A percentile compares a stretch with the other conserved stretches of the same genome.
Conservation (phyloP, 225 moss, liverwort and hornwort genomes). For the Marchantia polymorpha region DNA sequence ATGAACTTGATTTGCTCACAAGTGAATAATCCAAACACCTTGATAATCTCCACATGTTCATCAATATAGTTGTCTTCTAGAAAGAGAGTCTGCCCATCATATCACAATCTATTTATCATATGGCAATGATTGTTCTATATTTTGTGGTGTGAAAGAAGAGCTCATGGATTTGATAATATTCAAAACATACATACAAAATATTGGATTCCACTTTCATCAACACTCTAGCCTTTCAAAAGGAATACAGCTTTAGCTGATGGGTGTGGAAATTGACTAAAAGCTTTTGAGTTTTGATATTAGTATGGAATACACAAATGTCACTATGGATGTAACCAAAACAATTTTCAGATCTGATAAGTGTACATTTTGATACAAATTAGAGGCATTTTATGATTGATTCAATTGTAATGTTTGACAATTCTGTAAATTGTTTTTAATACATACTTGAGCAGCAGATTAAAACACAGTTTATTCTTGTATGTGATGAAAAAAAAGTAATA, state of each 20-base stretch:
- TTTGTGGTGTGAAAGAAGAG: too few relatives aligned
- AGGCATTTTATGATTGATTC: slow-evolving; percentile 61
- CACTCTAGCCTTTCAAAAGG: slow-evolving; percentile 59
- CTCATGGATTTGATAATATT: too few relatives aligned
- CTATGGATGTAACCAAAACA: slow-evolving; percentile 42
- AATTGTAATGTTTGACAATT: slow-evolving; percentile 58
- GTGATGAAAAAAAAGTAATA: slow-evolving; percentile 98
- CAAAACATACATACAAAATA: too few relatives aligned
- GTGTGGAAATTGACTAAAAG: slow-evolving; percentile 60
- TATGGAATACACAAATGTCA: slow-evolving; percentile 59
- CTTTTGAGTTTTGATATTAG: slow-evolving; percentile 61
- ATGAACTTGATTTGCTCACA: too few relatives aligned
- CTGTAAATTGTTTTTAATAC: slow-evolving; percentile 59
- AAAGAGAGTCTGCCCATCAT: too few relatives aligned
- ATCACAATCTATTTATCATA: too few relatives aligned
- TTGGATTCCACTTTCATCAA: too few relatives aligned
- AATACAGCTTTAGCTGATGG: slow-evolving; percentile 57
- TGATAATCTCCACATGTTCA: too few relatives aligned
- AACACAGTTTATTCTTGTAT: slow-evolving; percentile 58
- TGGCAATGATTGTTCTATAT: too few relatives aligned
- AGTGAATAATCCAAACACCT: too few relatives aligned
- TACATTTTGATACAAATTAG: slow-evolving; percentile 54
- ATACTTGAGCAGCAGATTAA: slow-evolving; percentile 55
- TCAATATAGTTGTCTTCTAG: too few relatives aligned
- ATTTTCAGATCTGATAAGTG: slow-evolving; percentile 46